A percentile compares a stretch with the other conserved stretches of the same genome.
phyloP scores from a whole-genome alignment of 2,329 filamentous ascomycete species.

The Lachnellula arida region DNA sequence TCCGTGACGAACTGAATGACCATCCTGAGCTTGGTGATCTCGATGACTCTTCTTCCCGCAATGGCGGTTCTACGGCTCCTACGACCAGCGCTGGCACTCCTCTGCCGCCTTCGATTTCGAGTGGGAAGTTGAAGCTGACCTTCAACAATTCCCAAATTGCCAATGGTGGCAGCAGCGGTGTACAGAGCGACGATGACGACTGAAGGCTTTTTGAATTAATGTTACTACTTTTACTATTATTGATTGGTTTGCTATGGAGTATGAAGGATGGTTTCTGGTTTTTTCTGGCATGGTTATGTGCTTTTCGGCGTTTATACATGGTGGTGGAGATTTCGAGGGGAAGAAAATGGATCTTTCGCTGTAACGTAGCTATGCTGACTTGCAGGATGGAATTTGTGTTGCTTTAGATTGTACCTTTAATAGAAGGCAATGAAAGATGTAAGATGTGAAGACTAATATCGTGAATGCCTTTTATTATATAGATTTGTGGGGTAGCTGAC shows the following conservation, averaged over 20 bases:
- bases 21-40: constrained; percentile 53
- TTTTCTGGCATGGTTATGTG: background rate
- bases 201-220: constrained; percentile 6
- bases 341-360: constrained; percentile 2
- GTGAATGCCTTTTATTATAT: too few relatives aligned
- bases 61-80: constrained; percentile 39
- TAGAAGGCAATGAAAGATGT: background rate
- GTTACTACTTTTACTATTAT: background rate
- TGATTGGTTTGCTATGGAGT: constrained; percentile 13
- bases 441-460: background rate
- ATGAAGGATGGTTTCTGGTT: constrained; percentile 1
- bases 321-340: background rate
- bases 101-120: constrained; percentile 44
- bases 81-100: constrained; percentile 61
- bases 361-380: background rate
- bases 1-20: constrained; percentile 49
- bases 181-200: constrained; percentile 51
- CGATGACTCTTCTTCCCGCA: constrained; percentile 36
- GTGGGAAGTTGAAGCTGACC: constrained; percentile 62
- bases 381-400: background rate
- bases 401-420: background rate
- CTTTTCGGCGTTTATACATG: background rate
- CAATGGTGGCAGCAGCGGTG: constrained; percentile 38
- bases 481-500: too few relatives aligned
- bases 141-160: constrained; percentile 40